Evolutionary conservation across 352 stramenopile genomes (phyloP).

Genomic region (Globisporangium recalcitrans): DNA sequence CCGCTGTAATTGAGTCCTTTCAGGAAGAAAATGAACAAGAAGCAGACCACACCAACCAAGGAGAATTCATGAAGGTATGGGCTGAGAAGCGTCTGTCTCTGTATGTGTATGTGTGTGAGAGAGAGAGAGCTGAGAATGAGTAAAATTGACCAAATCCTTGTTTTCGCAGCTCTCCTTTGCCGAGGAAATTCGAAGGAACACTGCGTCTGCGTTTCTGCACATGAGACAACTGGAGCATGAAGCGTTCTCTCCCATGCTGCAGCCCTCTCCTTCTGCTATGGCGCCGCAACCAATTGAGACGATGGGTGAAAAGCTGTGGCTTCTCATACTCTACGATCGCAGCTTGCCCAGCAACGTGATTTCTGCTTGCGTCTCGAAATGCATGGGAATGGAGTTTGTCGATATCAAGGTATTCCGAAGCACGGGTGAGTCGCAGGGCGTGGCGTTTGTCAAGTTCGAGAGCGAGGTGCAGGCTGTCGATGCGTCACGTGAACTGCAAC

Average conservation of each 20-base stretch:
- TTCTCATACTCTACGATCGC: constrained; percentile 68
- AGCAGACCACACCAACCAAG: constrained; percentile 19
- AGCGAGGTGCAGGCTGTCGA: constrained; percentile 37
- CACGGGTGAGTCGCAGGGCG: constrained; percentile 54
- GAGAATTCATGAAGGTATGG: constrained; percentile 52
- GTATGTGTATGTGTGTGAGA: not conserved
- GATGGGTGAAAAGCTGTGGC: constrained; percentile 39
- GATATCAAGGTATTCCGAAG: constrained; percentile 74
- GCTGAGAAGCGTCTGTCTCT: not conserved
- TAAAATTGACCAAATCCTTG: too few species aligned
- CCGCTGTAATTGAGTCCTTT: constrained; percentile 54
- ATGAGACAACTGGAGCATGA: constrained; percentile 6
- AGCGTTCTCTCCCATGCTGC: not conserved
- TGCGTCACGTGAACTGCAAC: constrained; percentile 50
- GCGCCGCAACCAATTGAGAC: constrained; percentile 8
- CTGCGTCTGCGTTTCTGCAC: constrained; percentile 4
- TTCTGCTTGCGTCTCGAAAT: constrained; percentile 52
- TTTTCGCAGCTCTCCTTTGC: constrained; percentile 41
- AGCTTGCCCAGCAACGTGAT: constrained; percentile 55
- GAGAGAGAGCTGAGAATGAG: too few species aligned
- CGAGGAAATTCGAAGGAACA: constrained; percentile 18
- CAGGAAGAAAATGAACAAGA: constrained; percentile 20
- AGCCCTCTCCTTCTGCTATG: constrained; percentile 1
- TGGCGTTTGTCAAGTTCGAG: constrained; percentile 76
- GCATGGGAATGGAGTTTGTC: constrained; percentile 71